Base-by-base conservation (phyloP, 2,329 filamentous ascomycete genomes). In the Fusarium equiseti region DNA sequence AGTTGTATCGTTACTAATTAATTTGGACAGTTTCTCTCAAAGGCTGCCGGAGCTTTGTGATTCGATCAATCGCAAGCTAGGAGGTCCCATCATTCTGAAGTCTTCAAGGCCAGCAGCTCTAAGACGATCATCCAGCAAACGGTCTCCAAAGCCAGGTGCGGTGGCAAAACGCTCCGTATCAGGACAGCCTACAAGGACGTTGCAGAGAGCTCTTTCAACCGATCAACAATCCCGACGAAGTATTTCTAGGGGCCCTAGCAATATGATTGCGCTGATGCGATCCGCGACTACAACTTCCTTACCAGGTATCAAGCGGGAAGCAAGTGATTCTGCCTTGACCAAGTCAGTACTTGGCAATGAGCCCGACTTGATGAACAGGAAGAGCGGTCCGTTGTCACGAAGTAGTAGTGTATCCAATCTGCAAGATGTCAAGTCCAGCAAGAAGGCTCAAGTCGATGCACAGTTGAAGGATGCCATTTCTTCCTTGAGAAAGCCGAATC, bases 401-500 rank as follows among this genome's bases (percentile, higher is more conserved):
- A 81, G 80, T 70, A 84, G 81, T 57, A 86, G 85, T 71, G 83
- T 86, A 68, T 84, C 83, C 29, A 85, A 82, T 38, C 79, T 84
- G 31, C 85, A 85, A 4, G 88, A 90, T 59, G 77, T 82, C 2
- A 92, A 88, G 78, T 84, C 87, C 32, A 88, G 83, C 73, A 92
- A 89, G 77, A 91, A 91, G 76, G 90, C 89, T 5, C 80, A 87
- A 24, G 85, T 93, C 3, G 89, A 93, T 50, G 88, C 90, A 29
- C 90, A 94, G 75, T 80, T 95, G 35, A 88, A 89, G 71, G 88
- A 93, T 63, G 93, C 93, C 11, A 95, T 96, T 52, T 88, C 87
- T 8, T 87, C 90, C 12, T 79, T 95, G 44, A 90, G 92, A 77
- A 93, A 90, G 79, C 93, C 93, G 2, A 94, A 95, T 74, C 88